Evolutionary conservation across 1,139 yeast genomes (phyloP).

Genomic region (Debaryomycetaceae sp.): DNA sequence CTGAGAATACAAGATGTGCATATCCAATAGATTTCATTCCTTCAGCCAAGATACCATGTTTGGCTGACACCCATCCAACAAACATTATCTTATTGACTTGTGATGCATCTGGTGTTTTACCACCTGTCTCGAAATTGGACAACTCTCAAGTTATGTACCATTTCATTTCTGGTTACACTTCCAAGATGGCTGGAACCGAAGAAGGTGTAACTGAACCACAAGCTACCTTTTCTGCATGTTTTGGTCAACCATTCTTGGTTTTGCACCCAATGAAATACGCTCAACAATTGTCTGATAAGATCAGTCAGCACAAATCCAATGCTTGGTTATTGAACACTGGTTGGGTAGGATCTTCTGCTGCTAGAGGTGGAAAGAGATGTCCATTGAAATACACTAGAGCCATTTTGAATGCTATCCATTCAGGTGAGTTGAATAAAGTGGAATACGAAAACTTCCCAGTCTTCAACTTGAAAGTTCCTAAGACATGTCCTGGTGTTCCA

Average conservation of each 20-base stretch:
- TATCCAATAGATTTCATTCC: conserved; percentile 98
- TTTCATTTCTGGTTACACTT: conserved; percentile 97
- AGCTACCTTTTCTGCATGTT: conserved; percentile 97
- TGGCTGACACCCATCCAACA: conserved; percentile 85
- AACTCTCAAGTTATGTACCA: conserved; percentile 99
- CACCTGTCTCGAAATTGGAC: conserved; percentile 92
- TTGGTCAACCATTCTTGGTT: conserved; percentile 98
- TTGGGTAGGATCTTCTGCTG: conserved; percentile 94
- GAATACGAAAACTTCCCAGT: conserved; percentile 83
- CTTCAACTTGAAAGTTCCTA: conserved; percentile 88
- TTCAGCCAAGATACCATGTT: conserved; percentile 93
- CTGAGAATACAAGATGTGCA: conserved; percentile 98
- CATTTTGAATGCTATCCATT: conserved; percentile 90
- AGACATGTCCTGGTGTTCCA: conserved; percentile 78
- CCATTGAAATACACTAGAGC: conserved; percentile 98
- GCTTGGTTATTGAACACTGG: conserved; percentile 99
- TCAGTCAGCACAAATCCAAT: conserved; percentile 79
- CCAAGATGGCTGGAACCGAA: conserved; percentile 99
- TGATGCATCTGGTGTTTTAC: conserved; percentile 97
- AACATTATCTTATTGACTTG: conserved; percentile 92
- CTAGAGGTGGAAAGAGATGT: conserved; percentile 95
- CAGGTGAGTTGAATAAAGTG: conserved; percentile 78
- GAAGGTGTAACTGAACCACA: conserved; percentile 98
- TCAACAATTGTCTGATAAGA: conserved; percentile 92
- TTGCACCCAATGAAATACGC: conserved; percentile 99